These are phyloP conservation scores for Funneliformis caledonium DNA, from an alignment of 371 early-diverging fungal genomes.

Conservation along the genomic window DNA sequence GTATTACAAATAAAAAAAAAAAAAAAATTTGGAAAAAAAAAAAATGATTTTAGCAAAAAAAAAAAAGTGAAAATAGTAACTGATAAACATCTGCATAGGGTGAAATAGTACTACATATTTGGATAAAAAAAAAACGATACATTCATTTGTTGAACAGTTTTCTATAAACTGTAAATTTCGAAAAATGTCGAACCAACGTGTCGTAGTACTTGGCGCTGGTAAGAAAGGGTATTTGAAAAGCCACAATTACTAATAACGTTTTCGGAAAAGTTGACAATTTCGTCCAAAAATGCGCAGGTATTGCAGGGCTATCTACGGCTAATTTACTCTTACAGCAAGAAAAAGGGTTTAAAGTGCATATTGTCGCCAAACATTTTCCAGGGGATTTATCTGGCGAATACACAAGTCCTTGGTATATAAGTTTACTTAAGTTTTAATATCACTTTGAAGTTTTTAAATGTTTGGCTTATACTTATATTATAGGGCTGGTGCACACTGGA, in stretches of 20 bases:
- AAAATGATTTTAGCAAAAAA: no score
- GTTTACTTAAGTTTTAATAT: slow-evolving; percentile 8
- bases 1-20: no score
- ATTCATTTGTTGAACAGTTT: no score
- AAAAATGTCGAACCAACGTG: slow-evolving; percentile 14
- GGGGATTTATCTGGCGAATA: slow-evolving; percentile 61
- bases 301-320: slow-evolving; percentile 73
- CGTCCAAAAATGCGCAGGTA: slow-evolving; percentile 58
- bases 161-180: background rate
- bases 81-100: no score
- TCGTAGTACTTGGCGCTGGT: slow-evolving; percentile 33
- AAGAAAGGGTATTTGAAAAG: background rate
- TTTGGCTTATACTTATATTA: background rate
- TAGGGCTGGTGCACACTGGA: slow-evolving; percentile 79
- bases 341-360: slow-evolving; percentile 58
- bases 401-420: slow-evolving; percentile 63
- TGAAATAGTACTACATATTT: no score
- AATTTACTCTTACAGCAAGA: slow-evolving; percentile 50
- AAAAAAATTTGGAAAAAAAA: no score
- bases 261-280: background rate
- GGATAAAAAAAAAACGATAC: no score
- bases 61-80: no score
- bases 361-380: slow-evolving; percentile 64
- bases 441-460: slow-evolving; percentile 17
- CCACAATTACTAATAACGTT: background rate